Conservation (phyloP, 805 yeast species). For the Saturnispora gosingensis region DNA sequence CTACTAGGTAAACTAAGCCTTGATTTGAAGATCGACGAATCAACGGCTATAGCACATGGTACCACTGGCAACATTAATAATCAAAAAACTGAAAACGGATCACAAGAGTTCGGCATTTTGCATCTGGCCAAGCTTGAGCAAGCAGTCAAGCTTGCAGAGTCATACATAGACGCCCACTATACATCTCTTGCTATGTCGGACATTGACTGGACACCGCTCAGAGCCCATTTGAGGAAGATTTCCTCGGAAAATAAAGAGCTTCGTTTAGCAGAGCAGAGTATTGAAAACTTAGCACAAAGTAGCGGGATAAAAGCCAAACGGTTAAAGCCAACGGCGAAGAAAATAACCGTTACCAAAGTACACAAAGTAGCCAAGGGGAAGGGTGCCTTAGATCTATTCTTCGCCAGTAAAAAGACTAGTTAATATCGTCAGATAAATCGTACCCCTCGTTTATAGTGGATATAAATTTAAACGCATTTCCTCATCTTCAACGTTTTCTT, state of each 20-base stretch:
- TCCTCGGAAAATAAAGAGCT: conserved; percentile 17
- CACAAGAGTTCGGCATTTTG: not conserved
- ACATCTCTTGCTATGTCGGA: not conserved
- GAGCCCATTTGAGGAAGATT: conserved; percentile 9
- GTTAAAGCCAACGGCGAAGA: conserved; percentile 12
- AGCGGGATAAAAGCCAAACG: conserved; percentile 14
- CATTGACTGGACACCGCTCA: not conserved
- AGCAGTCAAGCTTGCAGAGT: not conserved
- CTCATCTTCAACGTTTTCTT: not conserved
- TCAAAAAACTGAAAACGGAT: not conserved
- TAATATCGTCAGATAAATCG: conserved; percentile 2
- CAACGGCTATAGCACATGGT: conserved; percentile 1
- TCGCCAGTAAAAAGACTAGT: conserved; percentile 30
- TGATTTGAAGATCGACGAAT: not conserved
- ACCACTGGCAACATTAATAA: not conserved
- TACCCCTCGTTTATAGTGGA: conserved; percentile 6
- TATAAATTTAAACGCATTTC: not conserved
- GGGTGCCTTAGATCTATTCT: conserved; percentile 65
- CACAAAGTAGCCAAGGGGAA: conserved; percentile 33
- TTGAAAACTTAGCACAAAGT: conserved; percentile 18
- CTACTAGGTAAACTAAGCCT: conserved; percentile 10
- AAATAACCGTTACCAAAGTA: conserved; percentile 27
- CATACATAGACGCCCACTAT: not conserved
- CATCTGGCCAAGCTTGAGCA: not conserved
- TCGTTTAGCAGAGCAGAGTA: conserved; percentile 24